Evolutionary conservation across 768 basidiomycete genomes (phyloP).

Genomic region (Lentinula guzmanii): DNA sequence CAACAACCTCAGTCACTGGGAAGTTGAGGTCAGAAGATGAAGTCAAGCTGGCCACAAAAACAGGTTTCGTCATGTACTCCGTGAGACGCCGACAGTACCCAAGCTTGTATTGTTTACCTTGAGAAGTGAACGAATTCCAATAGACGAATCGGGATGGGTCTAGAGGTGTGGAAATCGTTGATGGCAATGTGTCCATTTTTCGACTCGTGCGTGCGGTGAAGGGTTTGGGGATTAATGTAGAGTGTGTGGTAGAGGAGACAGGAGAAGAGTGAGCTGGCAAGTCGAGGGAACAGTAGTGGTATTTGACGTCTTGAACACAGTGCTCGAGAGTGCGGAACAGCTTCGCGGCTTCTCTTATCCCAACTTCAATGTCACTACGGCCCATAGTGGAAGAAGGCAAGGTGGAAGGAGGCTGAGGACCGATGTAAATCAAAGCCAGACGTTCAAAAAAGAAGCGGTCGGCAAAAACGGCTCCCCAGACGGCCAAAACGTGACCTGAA

Average conservation of each 20-base stretch:
- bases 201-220: too few species aligned
- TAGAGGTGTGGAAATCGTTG: too few species aligned
- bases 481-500: too few species aligned
- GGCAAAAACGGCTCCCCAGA: slow-evolving; percentile 4
- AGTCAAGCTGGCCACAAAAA: background rate
- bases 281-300: background rate
- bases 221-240: too few species aligned
- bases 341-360: background rate
- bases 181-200: too few species aligned
- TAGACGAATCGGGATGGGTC: background rate
- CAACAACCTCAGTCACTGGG: background rate
- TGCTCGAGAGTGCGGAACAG: background rate
- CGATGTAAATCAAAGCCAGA: background rate
- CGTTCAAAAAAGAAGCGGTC: background rate
- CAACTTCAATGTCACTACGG: too few species aligned
- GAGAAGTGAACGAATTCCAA: background rate
- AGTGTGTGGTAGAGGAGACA: too few species aligned
- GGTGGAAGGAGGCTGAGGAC: background rate
- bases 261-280: too few species aligned
- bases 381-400: background rate
- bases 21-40: background rate
- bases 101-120: background rate
- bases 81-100: background rate
- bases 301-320: background rate
- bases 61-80: background rate